Base-by-base conservation (phyloP, 2,329 filamentous ascomycete species). In the Diaporthe ilicicola region DNA sequence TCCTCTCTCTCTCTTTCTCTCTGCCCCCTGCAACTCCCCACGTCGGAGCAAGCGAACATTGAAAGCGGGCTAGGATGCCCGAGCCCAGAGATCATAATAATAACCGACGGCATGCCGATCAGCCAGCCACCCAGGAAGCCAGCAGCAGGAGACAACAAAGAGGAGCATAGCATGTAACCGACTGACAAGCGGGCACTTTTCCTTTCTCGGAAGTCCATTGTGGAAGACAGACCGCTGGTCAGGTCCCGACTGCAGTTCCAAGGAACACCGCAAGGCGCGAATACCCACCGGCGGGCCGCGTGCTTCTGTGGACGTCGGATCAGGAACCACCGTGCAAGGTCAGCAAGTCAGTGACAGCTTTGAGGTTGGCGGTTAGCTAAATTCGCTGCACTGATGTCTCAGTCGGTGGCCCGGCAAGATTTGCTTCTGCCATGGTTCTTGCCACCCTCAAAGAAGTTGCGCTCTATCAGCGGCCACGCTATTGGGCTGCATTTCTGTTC, bases 371-470 rank as follows among this genome's bases (percentile, higher is more conserved):
- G 56, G 27, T 12, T 62, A 62, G 59, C 42, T 34, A 17, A 9
- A 32, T 22, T 48, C 27, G 59, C 59, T 48, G 32, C 50, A 24
- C 50, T 53, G 50, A 3, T 53, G 50, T 53, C 51, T 34, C 32
- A 24, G 12, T 48, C n/a, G 39, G 56, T 34, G 56, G 37, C 9
- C 37, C 37, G 55, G 39, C 56, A 48, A 62, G 39, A 27, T 34
- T 62, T 62, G 56, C 59, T 62, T 62, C 59, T 62, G 42, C 59
- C 59, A 29, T 48, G 42, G 59, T 17, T 24, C 59, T 24, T 42
- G 59, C 59, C 42, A 48, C 42, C 24, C 5, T 62, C 24, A 39
- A 32, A 10, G 17, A 22, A 12, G 17, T 61, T 39, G 24, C 55
- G 32, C 19, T 32, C n/a, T 17, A 10, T 22, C 42, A 48, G 56